Conservation (phyloP, 164 flowering plant genomes). For the Vitis riparia region DNA sequence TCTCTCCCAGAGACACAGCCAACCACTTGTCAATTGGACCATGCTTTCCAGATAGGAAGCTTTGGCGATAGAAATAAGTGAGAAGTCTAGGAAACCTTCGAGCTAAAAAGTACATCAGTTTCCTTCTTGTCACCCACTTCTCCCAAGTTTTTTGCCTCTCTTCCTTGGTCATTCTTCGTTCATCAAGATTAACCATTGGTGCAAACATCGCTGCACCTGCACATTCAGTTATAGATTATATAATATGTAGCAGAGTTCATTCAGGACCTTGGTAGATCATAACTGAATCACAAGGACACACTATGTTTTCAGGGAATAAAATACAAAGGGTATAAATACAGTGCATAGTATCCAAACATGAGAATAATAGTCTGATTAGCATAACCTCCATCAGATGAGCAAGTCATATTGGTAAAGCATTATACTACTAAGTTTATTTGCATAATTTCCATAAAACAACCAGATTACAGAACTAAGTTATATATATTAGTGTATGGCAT, state of each 20-base stretch:
- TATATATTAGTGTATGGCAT: too few species aligned
- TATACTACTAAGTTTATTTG: background rate
- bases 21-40: slow-evolving; percentile 71
- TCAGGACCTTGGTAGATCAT: background rate
- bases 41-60: slow-evolving; percentile 81
- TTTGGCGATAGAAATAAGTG: slow-evolving; percentile 59
- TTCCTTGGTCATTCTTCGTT: slow-evolving; percentile 78
- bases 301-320: background rate
- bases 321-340: background rate
- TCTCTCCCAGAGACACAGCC: slow-evolving; percentile 58
- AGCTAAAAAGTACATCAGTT: slow-evolving; percentile 64
- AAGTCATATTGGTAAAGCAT: background rate
- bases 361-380: background rate
- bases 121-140: slow-evolving; percentile 68
- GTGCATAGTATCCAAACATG: background rate
- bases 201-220: slow-evolving; percentile 90
- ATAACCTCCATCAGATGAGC: background rate
- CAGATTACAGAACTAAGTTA: too few species aligned
- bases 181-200: slow-evolving; percentile 89
- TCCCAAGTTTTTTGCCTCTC: slow-evolving; percentile 74
- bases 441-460: background rate
- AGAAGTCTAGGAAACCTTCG: slow-evolving; percentile 73
- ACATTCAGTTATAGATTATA: background rate
- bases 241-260: background rate
- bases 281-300: background rate